Base-by-base conservation (phyloP, 805 yeast genomes). In the Myxozyma sirexii region DNA sequence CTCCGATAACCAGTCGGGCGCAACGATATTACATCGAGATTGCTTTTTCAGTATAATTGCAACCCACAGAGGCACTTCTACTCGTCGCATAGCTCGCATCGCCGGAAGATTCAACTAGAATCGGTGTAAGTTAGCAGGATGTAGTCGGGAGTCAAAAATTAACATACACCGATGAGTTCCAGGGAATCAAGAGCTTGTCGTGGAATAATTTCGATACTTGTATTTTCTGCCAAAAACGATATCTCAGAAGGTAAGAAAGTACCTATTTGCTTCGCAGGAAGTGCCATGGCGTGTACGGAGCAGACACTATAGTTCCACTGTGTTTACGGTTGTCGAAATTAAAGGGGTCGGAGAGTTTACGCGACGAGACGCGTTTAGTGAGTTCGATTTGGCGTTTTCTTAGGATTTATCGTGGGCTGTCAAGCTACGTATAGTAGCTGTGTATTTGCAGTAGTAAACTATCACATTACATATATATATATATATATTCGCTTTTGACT, bases 191-290 rank as follows among this genome's bases (percentile, higher is more conserved):
- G 80, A 1, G 85, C 74, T 69, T 86, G 88, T 59, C 94, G 79
- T 3, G 97, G 97, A n/a, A 91, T 78, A 10, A 92, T 85, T 24
- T 84, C 80, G 6, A 91, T 80, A 2, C 72, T 74, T 59, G 87
- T 90, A 71, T 88, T 90, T 70, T 94, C 97, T 1, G 96, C 94
- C 27, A 90, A 76, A 68, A 89, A 94, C 66, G 84, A 88, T 44
- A 92, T 78, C 71, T 93, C 98, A 17, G 85, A 78, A 0, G 96
- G 91, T 38, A 86, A 76, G 54, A 91, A 82, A 15, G 85, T 82
- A 59, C 77, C 75, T 60, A 80, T 82, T 27, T 82, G 75, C 37
- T 77, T 74, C 4, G 72, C 70, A 2, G 93, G 91, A 29, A 88
- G 76, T 4, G 90, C 81, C 96, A 88, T 88, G 8, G 10, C 48